phyloP scores from a whole-genome alignment of 495 filamentous ascomycete genomes.

The Aspergillus kassunensis region DNA sequence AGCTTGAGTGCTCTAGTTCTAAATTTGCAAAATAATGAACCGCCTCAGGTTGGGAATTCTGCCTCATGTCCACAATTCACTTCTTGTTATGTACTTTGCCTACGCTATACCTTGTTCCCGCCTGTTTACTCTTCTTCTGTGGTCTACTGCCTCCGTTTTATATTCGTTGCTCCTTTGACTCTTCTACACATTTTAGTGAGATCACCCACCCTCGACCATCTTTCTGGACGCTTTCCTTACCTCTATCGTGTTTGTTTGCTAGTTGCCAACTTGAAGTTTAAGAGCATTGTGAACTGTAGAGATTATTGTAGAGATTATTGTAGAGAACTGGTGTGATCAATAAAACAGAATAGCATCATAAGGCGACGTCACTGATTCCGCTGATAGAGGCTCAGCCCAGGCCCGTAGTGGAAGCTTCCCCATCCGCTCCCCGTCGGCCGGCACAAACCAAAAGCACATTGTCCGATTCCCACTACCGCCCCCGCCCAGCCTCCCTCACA shows the following conservation, averaged over 20 bases:
- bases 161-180: constrained; percentile 23
- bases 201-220: constrained; percentile 27
- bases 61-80: constrained; percentile 37
- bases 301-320: no score
- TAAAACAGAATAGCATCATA: neutral
- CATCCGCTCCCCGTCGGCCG: constrained; percentile 1
- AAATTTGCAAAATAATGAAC: constrained; percentile 23
- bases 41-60: constrained; percentile 18
- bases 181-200: constrained; percentile 28
- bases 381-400: constrained; percentile 1
- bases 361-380: constrained; percentile 5
- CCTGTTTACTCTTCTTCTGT: constrained; percentile 32
- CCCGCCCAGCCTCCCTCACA: constrained; percentile 14
- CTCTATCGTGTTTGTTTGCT: constrained; percentile 19
- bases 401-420: constrained; percentile 12
- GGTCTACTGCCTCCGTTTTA: constrained; percentile 32
- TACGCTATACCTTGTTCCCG: constrained; percentile 46
- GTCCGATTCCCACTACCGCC: constrained; percentile 6
- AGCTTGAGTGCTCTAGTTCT: constrained; percentile 21
- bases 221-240: constrained; percentile 25
- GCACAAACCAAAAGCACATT: constrained; percentile 10
- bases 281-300: constrained; percentile 11
- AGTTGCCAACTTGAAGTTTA: constrained; percentile 24
- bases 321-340: no score
- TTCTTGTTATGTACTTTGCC: constrained; percentile 55